phyloP scores from a whole-genome alignment of 2,329 filamentous ascomycete species.

The Phoma sp. region DNA sequence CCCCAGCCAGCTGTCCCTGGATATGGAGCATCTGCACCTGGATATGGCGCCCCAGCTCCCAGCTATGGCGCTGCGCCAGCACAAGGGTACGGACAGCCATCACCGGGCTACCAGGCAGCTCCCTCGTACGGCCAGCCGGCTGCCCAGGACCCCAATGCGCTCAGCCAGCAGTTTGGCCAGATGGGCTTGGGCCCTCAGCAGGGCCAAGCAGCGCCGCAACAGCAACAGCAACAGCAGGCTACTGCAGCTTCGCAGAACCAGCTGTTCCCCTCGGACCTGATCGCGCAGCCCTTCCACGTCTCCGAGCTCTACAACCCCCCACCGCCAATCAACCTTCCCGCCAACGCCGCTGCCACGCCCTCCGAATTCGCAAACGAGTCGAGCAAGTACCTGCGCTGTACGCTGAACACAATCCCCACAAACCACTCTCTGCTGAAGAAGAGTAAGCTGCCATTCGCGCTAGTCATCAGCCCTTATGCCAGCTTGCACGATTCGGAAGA shows the following conservation, averaged over 20 bases:
- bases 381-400: conserved; percentile 93
- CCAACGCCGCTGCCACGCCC: conserved; percentile 91
- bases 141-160: conserved; percentile 63
- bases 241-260: conserved; percentile 67
- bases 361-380: conserved; percentile 91
- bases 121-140: conserved; percentile 49
- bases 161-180: conserved; percentile 83
- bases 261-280: conserved; percentile 88
- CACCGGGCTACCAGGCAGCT: conserved; percentile 49
- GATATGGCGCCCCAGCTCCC: conserved; percentile 28
- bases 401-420: conserved; percentile 90
- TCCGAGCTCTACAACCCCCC: conserved; percentile 90
- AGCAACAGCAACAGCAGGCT: conserved; percentile 36
- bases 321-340: conserved; percentile 86
- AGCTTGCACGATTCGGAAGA: conserved; percentile 93
- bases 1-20: conserved; percentile 20
- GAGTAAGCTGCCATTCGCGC: conserved; percentile 88
- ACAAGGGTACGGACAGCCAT: conserved; percentile 45
- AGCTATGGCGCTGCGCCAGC: conserved; percentile 46
- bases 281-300: conserved; percentile 93
- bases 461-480: conserved; percentile 95
- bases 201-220: conserved; percentile 39
- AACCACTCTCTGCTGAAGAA: conserved; percentile 95
- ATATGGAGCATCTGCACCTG: conserved; percentile 44
- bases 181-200: conserved; percentile 71